Conservation (phyloP, 2,329 filamentous ascomycete genomes). For the Neurospora sp. region DNA sequence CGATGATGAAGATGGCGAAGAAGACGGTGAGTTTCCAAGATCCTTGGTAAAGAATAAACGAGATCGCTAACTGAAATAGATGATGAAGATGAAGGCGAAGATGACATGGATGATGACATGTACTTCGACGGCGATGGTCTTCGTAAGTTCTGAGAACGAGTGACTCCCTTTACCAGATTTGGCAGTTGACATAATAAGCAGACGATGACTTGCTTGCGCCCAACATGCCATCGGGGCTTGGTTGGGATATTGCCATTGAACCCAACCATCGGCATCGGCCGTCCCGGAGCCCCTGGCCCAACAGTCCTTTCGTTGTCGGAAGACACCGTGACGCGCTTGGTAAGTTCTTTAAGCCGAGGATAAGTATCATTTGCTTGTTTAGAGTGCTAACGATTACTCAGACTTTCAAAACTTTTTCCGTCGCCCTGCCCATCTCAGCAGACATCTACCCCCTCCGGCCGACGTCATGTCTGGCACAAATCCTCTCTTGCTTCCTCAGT, state of each 20-base stretch:
- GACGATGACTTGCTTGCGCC: slow-evolving; percentile 34
- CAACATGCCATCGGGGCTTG: slow-evolving; percentile 36
- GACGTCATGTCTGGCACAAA: slow-evolving; percentile 68
- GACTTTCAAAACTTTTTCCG: slow-evolving; percentile 43
- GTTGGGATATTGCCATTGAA: slow-evolving; percentile 50
- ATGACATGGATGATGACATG: slow-evolving; percentile 55
- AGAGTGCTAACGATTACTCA: slow-evolving; percentile 15
- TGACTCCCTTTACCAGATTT: slow-evolving; percentile 3
- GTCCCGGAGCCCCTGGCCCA: slow-evolving; percentile 52
- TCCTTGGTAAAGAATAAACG: background rate
- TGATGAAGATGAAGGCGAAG: slow-evolving; percentile 61
- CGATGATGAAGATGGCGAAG: slow-evolving; percentile 50
- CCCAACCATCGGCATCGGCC: slow-evolving; percentile 45
- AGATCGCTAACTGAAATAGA: slow-evolving; percentile 33
- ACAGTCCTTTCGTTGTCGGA: slow-evolving; percentile 41
- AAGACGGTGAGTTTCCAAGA: slow-evolving; percentile 41
- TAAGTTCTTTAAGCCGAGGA: slow-evolving; percentile 22
- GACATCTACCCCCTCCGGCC: slow-evolving; percentile 39
- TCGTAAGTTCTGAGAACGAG: slow-evolving; percentile 32
- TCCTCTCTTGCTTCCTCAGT: slow-evolving; percentile 64
- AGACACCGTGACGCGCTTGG: slow-evolving; percentile 44
- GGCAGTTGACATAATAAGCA: slow-evolving; percentile 4
- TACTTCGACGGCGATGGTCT: slow-evolving; percentile 53
- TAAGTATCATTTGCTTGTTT: background rate
- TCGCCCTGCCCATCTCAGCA: slow-evolving; percentile 43